Evolutionary conservation across 805 yeast species (phyloP), one percentile per base, ranked within the genome.

Genomic region (Ogataea angusta): DNA sequence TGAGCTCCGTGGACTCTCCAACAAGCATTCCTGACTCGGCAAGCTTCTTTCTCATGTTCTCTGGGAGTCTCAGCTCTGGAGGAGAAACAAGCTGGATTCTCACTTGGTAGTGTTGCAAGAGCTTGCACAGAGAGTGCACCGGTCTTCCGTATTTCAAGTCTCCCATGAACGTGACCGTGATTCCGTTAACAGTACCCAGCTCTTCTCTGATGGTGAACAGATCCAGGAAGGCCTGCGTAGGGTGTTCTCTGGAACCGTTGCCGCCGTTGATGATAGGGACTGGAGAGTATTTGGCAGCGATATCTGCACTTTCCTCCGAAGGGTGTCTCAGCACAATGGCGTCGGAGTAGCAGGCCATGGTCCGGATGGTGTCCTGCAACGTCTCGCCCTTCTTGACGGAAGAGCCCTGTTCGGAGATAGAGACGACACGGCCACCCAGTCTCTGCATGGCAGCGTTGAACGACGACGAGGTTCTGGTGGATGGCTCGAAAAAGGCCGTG

Each of bases 381-480:
- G 97, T 85, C 74, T 93, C 99, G 53, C 99, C 99, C 75, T 93
- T 93, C 72, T 88, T 86, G 36, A 90, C 96, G 17, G 96, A 87
- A n/a, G 98, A 90, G 24, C 89, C 75, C 50, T 77, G 80, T 46
- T 93, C 85, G 48, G 85, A 75, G 50, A 93, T 85, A 40, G 95
- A 77, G 52, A 95, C 85, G 53, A 89, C 95, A 67, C 96, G 80
- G 62, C 99, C 99, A 65, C 99, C 99, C 56, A 93, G 75, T 71
- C 99, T 85, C 74, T 93, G 98, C 99, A 93, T 93, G 46, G 99
- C 99, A 56, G 96, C 96, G 64, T 93, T 96, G 63, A 95, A 95
- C 1, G 98, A 93, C 16, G 97, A 81, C 14, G 95, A 80, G 24
- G 99, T 93, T 69, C 99, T 80, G 28, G 99, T 95, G 5, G 96